Evolutionary conservation across 352 stramenopile genomes (phyloP), one percentile per base, ranked within the genome.

Genomic region (Pythium oligandrum): DNA sequence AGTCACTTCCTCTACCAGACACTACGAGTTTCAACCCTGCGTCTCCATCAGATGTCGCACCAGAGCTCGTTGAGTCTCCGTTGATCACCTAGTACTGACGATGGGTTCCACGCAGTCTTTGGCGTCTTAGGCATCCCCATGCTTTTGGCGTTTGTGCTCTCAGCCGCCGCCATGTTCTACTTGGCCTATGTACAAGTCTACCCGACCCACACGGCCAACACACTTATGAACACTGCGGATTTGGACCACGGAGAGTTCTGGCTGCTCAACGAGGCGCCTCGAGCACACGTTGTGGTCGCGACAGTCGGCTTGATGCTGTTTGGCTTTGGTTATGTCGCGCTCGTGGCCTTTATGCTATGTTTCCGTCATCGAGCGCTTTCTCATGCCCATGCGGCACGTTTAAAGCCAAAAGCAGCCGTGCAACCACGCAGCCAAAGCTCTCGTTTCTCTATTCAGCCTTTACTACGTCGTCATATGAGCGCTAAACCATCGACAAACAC

Each of bases 1-100:
- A n/a, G n/a, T n/a, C n/a, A n/a, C n/a, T n/a, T n/a, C n/a, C n/a
- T 1, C 80, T 80, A 26, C 73, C 68, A 10, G 52, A 75, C 1
- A 51, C 68, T 0, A 53, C 78, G 26, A 73, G n/a, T 6, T 9
- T 48, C 43, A 31, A 9, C 6, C 11, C 43, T 9, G 43, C 5
- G 31, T 48, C 43, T 9, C 10, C 9, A 5, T 48, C 9, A 17
- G 6, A 48, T 6, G 10, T n/a, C 10, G 43, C 43, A 17, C 6
- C 10, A 17, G 6, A 17, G 10, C 9, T 6, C 5, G 7, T 9
- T 17, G 9, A 9, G 9, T 9, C 6, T 48, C 26, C 43, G 31
- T 48, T 17, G 43, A 17, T 32, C 9, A 6, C 26, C 6, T n/a
- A n/a, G n/a, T n/a, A 17, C 43, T 6, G 10, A 31, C 26, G 43